A percentile compares a stretch with the other conserved stretches of the same genome.
Conservation (phyloP, 306 rosid species). For the Castanospermum australe region DNA sequence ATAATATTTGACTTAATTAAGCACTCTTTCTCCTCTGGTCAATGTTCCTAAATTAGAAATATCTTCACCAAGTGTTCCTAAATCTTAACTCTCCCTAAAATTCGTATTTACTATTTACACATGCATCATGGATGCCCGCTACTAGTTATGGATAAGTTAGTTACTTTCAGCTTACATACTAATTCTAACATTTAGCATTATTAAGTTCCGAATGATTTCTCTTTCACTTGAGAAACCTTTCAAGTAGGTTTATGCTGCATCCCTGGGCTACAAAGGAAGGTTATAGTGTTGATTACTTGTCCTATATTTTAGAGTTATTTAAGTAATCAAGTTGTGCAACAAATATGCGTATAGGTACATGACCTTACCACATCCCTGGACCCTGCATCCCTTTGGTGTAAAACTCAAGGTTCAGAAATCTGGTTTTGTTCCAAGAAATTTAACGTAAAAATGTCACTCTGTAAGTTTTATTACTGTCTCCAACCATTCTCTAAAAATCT, state of each 20-base stretch:
- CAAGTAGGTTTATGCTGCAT: background rate
- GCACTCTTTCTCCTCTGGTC: no score
- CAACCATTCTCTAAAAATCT: background rate
- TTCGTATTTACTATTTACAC: background rate
- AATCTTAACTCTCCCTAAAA: no score
- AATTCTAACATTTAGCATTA: background rate
- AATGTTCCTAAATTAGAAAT: no score
- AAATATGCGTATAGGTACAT: background rate
- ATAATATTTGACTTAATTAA: background rate
- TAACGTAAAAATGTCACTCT: background rate
- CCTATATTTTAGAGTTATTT: background rate
- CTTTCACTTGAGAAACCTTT: background rate
- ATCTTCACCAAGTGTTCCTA: no score
- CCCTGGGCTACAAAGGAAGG: background rate
- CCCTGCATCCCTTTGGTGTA: conserved; percentile 4
- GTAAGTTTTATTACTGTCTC: background rate
- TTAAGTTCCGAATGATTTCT: background rate
- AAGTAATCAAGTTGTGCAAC: background rate
- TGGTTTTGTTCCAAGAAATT: background rate
- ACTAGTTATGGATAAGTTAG: background rate
- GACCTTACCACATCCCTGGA: background rate
- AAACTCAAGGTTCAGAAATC: background rate
- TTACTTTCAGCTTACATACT: background rate
- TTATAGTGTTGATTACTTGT: background rate
- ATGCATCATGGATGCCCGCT: background rate